phyloP scores from a whole-genome alignment of 2,329 filamentous ascomycete species.

The Aureobasidium sp. region DNA sequence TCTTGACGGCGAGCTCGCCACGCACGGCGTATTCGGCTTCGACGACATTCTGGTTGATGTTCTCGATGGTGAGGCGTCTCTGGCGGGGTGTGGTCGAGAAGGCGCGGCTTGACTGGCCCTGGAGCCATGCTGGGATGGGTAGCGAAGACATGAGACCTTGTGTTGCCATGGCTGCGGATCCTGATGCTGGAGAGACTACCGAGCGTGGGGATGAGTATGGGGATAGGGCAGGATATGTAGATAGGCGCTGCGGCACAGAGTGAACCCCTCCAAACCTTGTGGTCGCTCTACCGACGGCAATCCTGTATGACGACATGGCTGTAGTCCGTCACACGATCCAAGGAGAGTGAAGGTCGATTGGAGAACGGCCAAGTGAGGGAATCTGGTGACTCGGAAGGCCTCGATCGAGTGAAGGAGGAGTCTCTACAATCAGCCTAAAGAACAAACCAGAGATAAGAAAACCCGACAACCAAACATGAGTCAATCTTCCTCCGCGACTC shows the following conservation, averaged over 20 bases:
- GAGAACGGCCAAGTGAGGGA: background rate
- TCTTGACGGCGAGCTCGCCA: constrained; percentile 88
- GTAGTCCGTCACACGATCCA: background rate
- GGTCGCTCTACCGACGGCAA: constrained; percentile 2
- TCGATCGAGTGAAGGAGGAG: background rate
- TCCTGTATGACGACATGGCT: constrained; percentile 12
- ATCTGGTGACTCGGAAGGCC: background rate
- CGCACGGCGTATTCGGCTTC: constrained; percentile 93
- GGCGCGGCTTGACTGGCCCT: background rate
- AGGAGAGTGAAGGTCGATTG: background rate
- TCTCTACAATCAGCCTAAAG: constrained; percentile 11
- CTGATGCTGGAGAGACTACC: background rate
- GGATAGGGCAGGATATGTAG: constrained; percentile 7
- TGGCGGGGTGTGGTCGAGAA: constrained; percentile 13
- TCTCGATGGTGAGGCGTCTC: constrained; percentile 58
- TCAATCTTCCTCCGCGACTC: background rate
- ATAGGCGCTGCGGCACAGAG: constrained; percentile 4
- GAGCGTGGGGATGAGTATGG: background rate
- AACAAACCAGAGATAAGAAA: background rate
- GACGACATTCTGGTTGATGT: constrained; percentile 86
- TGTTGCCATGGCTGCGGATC: constrained; percentile 2
- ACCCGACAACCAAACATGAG: background rate
- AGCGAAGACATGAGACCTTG: constrained; percentile 3
- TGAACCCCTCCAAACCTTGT: background rate
- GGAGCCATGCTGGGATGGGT: background rate